phyloP scores from a whole-genome alignment of 2,329 filamentous ascomycete species.

The Fusarium lyarnte region DNA sequence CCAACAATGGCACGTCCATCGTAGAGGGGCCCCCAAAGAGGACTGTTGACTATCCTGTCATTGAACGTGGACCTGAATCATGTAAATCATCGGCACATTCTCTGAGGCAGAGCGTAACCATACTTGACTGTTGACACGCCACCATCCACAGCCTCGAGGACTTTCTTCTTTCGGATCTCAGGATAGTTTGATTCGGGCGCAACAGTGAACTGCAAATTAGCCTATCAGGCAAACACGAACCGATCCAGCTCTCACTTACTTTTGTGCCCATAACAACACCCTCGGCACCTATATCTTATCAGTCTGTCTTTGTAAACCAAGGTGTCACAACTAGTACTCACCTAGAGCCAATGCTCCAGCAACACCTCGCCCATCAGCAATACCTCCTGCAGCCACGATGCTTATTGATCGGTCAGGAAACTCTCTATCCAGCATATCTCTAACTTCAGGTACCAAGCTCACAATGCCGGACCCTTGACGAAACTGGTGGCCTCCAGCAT shows the following conservation, averaged over 20 bases:
- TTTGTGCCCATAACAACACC: conserved; percentile 57
- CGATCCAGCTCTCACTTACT: conserved; percentile 36
- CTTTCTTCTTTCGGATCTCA: conserved; percentile 51
- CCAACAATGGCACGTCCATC: conserved; percentile 56
- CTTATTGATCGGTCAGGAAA: conserved; percentile 48
- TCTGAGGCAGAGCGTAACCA: background rate
- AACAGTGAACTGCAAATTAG: conserved; percentile 54
- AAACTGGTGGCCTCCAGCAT: conserved; percentile 72
- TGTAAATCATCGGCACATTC: background rate
- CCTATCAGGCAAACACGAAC: background rate
- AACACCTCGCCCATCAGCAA: conserved; percentile 64
- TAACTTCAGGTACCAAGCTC: conserved; percentile 66
- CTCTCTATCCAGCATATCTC: conserved; percentile 54
- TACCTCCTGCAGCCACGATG: conserved; percentile 68
- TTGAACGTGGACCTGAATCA: conserved; percentile 52
- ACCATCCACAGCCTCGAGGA: conserved; percentile 56
- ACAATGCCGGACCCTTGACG: conserved; percentile 63
- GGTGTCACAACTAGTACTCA: conserved; percentile 39
- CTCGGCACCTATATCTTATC: conserved; percentile 50
- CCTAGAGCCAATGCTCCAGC: conserved; percentile 66
- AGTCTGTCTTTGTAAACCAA: background rate
- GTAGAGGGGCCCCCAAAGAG: conserved; percentile 55
- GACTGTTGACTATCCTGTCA: conserved; percentile 51
- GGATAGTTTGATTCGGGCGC: conserved; percentile 55
- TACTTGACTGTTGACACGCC: conserved; percentile 58